Percentiles rank a stretch among this genome's conserved stretches.
These are phyloP conservation scores for Beauveria bassiana DNA, from an alignment of 2,329 filamentous ascomycete species.

Conservation along the genomic window DNA sequence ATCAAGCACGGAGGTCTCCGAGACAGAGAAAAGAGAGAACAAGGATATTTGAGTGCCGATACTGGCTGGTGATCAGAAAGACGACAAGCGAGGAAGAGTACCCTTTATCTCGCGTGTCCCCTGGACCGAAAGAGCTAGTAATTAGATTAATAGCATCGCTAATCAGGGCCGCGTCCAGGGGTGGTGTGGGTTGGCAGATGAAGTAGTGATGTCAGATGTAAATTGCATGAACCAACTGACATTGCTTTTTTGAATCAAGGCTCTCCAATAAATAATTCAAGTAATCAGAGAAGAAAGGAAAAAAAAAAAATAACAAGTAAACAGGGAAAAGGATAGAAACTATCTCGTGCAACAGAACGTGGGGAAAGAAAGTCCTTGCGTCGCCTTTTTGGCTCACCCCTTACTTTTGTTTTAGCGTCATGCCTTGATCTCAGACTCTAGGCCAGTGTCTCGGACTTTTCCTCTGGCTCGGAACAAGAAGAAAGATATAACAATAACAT, in stretches of 20 bases:
- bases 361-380: background rate
- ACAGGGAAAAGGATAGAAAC: background rate
- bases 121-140: background rate
- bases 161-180: no score
- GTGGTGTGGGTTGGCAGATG: background rate
- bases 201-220: no score
- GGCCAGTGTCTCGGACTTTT: background rate
- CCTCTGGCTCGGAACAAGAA: background rate
- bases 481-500: no score
- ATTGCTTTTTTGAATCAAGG: no score
- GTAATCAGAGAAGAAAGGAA: background rate
- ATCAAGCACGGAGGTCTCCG: no score
- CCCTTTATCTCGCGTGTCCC: background rate
- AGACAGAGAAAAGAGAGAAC: no score
- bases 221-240: background rate
- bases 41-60: background rate
- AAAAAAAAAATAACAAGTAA: background rate
- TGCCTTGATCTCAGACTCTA: background rate
- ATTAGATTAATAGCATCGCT: no score
- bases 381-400: background rate
- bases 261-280: no score
- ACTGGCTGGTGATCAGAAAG: background rate
- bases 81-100: background rate
- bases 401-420: background rate
- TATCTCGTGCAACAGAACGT: background rate